Evolutionary conservation across 352 stramenopile genomes (phyloP).

Genomic region (Phytophthora podocarpi): DNA sequence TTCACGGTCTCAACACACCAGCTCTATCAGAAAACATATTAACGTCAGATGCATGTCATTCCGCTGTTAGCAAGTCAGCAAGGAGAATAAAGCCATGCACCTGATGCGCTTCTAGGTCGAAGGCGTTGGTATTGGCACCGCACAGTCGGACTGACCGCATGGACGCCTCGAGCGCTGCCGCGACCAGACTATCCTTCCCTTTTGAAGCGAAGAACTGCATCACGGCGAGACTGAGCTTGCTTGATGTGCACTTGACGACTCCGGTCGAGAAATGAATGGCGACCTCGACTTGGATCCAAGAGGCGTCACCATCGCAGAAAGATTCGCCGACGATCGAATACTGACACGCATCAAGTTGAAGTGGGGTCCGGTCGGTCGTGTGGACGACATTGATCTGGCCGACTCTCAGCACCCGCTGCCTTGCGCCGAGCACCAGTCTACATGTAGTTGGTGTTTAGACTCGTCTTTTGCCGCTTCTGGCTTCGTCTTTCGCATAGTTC

Average conservation of each 20-base stretch:
- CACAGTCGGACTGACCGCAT: conserved; percentile 44
- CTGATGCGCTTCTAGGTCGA: conserved; percentile 40
- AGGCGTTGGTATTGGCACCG: conserved; percentile 12
- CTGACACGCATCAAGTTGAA: conserved; percentile 25
- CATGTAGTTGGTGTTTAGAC: too few species aligned
- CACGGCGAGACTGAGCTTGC: too few species aligned
- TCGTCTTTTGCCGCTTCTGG: conserved; percentile 6
- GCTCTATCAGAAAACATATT: conserved; percentile 12
- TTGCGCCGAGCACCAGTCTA: too few species aligned
- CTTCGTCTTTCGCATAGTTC: conserved; percentile 3
- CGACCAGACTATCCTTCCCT: conserved; percentile 34
- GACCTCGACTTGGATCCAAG: conserved; percentile 15
- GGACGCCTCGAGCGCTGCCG: conserved; percentile 33
- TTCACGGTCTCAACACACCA: conserved; percentile 29
- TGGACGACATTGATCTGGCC: not conserved
- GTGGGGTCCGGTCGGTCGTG: not conserved
- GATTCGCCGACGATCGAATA: conserved; percentile 16
- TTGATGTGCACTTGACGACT: not conserved
- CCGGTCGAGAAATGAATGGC: conserved; percentile 16
- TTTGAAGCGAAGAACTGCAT: conserved; percentile 58
- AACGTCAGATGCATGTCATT: conserved; percentile 1
- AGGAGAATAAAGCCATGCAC: conserved; percentile 7
- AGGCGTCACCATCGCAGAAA: conserved; percentile 19
- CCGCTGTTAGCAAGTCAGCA: too few species aligned
- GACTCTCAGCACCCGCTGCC: too few species aligned